phyloP scores from a whole-genome alignment of 208 protist genomes.

The Wallacemonas collosoma region DNA sequence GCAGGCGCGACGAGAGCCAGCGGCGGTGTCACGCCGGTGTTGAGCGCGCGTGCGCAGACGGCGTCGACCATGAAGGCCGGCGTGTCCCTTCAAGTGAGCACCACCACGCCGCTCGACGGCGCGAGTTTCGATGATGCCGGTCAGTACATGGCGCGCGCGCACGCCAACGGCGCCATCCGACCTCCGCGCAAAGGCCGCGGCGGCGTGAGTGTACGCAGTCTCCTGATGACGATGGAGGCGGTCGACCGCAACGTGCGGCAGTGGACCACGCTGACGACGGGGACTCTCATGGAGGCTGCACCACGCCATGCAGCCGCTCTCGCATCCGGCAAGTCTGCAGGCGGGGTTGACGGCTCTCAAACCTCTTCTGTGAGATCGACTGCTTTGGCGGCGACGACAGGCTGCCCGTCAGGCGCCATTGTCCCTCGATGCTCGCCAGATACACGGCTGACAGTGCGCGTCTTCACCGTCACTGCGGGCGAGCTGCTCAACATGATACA shows the following conservation, averaged over 20 bases:
- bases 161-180: not conserved
- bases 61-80: no score
- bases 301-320: not conserved
- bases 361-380: not conserved
- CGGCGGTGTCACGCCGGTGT: not conserved
- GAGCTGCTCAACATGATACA: not conserved
- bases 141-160: no score
- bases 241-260: not conserved
- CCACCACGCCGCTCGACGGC: no score
- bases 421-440: not conserved
- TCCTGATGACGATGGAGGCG: not conserved
- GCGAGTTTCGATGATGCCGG: no score
- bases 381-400: not conserved
- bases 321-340: not conserved
- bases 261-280: constrained; percentile 2
- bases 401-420: not conserved
- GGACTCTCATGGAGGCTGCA: not conserved
- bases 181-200: not conserved
- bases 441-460: not conserved
- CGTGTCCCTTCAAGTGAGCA: no score
- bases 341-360: not conserved
- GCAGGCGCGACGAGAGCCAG: not conserved
- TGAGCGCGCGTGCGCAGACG: no score
- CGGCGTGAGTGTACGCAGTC: no score
- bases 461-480: not conserved